These are phyloP conservation scores for Mycena amicta DNA, from an alignment of 768 basidiomycete genomes.

Conservation along the genomic window DNA sequence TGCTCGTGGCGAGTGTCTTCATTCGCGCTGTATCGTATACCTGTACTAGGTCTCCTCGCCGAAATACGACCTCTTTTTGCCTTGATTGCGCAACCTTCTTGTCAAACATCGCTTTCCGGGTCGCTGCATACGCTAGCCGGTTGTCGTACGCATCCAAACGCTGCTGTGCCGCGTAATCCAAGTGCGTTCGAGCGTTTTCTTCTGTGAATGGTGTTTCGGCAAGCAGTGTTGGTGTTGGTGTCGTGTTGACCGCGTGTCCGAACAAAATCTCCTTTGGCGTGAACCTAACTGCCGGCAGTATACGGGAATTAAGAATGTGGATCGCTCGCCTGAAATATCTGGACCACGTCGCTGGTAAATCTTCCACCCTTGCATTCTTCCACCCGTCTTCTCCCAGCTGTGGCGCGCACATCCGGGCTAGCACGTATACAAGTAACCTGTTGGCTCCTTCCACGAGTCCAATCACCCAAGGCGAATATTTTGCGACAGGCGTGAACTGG, in stretches of 20 bases:
- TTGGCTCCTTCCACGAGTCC: slow-evolving; percentile 28
- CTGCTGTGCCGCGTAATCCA: slow-evolving; percentile 33
- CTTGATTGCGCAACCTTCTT: slow-evolving; percentile 11
- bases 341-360: slow-evolving; percentile 24
- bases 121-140: slow-evolving; percentile 23
- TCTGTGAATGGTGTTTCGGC: not conserved
- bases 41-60: slow-evolving; percentile 32
- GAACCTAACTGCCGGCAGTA: slow-evolving; percentile 25
- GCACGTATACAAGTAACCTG: slow-evolving; percentile 20
- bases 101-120: slow-evolving; percentile 31
- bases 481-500: slow-evolving; percentile 10
- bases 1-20: slow-evolving; percentile 27
- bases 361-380: slow-evolving; percentile 1
- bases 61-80: slow-evolving; percentile 27
- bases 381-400: slow-evolving; percentile 15
- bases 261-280: slow-evolving; percentile 33
- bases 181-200: slow-evolving; percentile 22
- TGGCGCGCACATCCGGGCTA: slow-evolving; percentile 22
- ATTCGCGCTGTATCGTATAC: slow-evolving; percentile 29
- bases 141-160: slow-evolving; percentile 30
- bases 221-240: slow-evolving; percentile 5
- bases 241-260: slow-evolving; percentile 31
- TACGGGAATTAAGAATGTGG: slow-evolving; percentile 21
- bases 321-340: slow-evolving; percentile 21
- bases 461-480: slow-evolving; percentile 31